Base-by-base conservation (phyloP, 179 eudicot species). In the Pouteria campechiana region DNA sequence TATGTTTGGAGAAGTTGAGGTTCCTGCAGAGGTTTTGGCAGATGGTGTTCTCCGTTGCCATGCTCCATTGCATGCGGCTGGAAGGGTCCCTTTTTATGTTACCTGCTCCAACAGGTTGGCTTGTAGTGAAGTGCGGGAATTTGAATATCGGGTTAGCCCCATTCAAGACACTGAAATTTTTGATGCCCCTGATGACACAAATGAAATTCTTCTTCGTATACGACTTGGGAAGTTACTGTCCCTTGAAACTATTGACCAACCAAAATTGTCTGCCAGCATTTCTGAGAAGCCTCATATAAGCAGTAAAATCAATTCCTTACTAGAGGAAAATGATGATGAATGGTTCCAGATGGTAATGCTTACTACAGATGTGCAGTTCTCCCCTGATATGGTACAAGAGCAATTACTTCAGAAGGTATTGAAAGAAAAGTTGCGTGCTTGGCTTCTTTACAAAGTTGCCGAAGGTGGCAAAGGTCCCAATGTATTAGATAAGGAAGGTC, bases 1-100 rank as follows among this genome's bases (percentile, higher is more conserved):
- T 50, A 87, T 83, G 96, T 87, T 83, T 75, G 96, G 96, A 41
- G 87, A 87, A 66, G 52, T 77, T 41, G 94, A 87, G 62, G 90
- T 87, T 50, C 90, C 86, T 16, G 94, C 83, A 16, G 83, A 79
- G 50, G 62, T 83, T 46, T 52, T 80, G 12, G 73, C 63, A 45
- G 76, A 77, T 55, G 94, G 94, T 32, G 76, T 77, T 32, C 76
- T 87, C 35, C 43, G 87, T 37, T 87, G 96, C 72, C 56, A 46
- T 66, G 57, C 92, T 41, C 96, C 90, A 28, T 44, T 33, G 17
- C 81, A 72, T 42, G 43, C 55, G 66, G 61, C 65, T 54, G 87
- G 87, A 33, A 69, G 81, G 55, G 74, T 87, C 44, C 84, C 86
- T n/a, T 80, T 87, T 36, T 87, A 80, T 45, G 68, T 87, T 25